phyloP scores from a whole-genome alignment of 805 yeast genomes.

The Candida gorgasii region DNA sequence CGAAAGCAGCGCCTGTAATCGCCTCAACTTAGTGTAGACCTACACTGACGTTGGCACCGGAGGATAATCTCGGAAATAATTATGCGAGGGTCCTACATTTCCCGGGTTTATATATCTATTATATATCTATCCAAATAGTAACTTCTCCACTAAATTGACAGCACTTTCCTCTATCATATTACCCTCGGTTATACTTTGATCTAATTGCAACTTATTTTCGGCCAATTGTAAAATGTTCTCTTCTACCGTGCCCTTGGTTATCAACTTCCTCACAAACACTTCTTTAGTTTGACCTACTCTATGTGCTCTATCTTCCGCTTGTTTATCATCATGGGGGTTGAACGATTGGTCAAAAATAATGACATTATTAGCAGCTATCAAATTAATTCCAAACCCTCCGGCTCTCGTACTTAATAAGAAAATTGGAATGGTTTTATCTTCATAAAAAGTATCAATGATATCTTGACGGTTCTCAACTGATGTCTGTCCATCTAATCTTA shows the following conservation, averaged over 20 bases:
- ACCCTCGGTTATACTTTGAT: conserved; percentile 55
- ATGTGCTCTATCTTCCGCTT: conserved; percentile 98
- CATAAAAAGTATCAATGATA: conserved; percentile 84
- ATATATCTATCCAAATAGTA: conserved; percentile 46
- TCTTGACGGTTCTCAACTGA: conserved; percentile 92
- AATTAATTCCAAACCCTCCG: conserved; percentile 97
- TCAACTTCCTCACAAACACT: conserved; percentile 75
- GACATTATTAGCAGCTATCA: conserved; percentile 93
- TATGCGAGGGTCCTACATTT: no score
- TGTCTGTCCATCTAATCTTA: conserved; percentile 92
- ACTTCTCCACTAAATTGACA: conserved; percentile 50
- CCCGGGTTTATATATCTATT: no score
- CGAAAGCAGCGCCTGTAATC: no score
- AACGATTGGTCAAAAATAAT: conserved; percentile 90
- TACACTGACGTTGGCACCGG: no score
- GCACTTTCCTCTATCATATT: conserved; percentile 53
- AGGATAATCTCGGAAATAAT: no score
- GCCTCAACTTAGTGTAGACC: no score
- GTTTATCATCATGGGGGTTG: conserved; percentile 98
- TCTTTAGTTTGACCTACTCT: conserved; percentile 91
- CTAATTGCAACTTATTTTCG: conserved; percentile 86
- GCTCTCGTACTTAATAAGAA: conserved; percentile 92
- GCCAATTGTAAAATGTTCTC: conserved; percentile 87
- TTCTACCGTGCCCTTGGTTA: conserved; percentile 77
- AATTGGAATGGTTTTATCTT: conserved; percentile 77